Evolutionary conservation across 176 grass and related monocot species (phyloP), one percentile per base, ranked within the genome.

Genomic region (Dendrocalamus sinicus): DNA sequence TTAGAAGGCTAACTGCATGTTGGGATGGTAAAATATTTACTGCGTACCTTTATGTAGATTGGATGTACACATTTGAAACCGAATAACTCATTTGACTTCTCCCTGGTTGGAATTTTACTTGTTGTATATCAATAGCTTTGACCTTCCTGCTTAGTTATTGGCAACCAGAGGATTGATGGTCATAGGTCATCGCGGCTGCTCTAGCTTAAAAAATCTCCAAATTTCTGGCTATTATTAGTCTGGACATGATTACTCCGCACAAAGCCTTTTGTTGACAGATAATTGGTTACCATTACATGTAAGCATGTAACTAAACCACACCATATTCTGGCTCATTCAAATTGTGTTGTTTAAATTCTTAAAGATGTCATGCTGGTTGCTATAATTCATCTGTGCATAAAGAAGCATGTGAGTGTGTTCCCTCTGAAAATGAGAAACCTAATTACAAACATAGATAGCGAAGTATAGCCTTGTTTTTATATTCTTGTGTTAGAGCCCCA

Each of bases 201-300:
- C n/a, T 78, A 72, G 63, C 35, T 73, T n/a, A 79, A 71, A 50
- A 62, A 65, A 64, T 73, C 0, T 48, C 19, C 19, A 13, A 64
- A 16, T 51, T 79, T 23, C 47, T 52, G 46, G 20, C 1, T 43
- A 77, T 51, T 63, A 70, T 51, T 78, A 46, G 24, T 84, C 78
- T 72, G 13, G 46, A 39, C 43, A 20, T 41, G 52, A 1, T 78
- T 69, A 6, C 65, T 71, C 16, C 14, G 24, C 17, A 26, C 40
- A 40, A 28, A 54, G 9, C 6, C 52, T 14, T 84, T 35, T 73
- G n/a, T 79, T 74, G 12, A 66, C 39, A 72, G 47, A 73, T 1
- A 73, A 73, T 35, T 66, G 28, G 17, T 67, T 89, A 7, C n/a
- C 28, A 15, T 19, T 84, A 64, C 67, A 35, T 30, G 50, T 81